A percentile compares a stretch with the other conserved stretches of the same genome.
These are phyloP conservation scores for Salix viminalis DNA, from an alignment of 345 rosid genomes.

Conservation along the genomic window DNA sequence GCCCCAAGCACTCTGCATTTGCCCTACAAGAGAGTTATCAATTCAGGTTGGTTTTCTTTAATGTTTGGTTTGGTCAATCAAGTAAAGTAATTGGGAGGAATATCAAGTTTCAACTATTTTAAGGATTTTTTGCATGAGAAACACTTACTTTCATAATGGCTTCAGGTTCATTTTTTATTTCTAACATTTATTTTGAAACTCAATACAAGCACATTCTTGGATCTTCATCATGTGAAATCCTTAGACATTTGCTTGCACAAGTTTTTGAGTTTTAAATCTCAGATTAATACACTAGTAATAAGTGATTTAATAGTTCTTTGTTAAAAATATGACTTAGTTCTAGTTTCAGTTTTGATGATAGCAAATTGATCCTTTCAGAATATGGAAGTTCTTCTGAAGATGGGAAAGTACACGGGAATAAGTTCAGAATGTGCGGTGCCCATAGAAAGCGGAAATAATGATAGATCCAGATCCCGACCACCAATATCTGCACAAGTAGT, in stretches of 20 bases:
- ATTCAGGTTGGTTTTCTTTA: conserved; percentile 51
- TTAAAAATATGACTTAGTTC: neutral
- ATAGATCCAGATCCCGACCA: conserved; percentile 35
- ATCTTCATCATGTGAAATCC: too few species aligned
- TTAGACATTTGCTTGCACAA: too few species aligned
- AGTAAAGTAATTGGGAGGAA: too few species aligned
- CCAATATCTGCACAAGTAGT: conserved; percentile 68
- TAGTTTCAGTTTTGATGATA: neutral
- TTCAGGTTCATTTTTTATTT: too few species aligned
- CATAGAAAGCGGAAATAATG: conserved; percentile 35
- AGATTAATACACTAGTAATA: too few species aligned
- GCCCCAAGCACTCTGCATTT: conserved; percentile 92
- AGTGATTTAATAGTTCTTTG: too few species aligned
- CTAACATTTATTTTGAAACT: too few species aligned
- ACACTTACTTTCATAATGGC: too few species aligned
- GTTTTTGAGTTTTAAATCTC: too few species aligned
- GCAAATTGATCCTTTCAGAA: conserved; percentile 41
- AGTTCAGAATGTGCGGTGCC: conserved; percentile 74
- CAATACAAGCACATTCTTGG: too few species aligned
- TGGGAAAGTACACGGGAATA: conserved; percentile 89
- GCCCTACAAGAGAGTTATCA: conserved; percentile 92
- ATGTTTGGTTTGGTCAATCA: neutral
- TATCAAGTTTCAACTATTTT: neutral
- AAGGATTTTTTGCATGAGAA: neutral
- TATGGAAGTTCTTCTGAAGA: conserved; percentile 82